Evolutionary conservation across 768 basidiomycete species (phyloP), one percentile per base, ranked within the genome.

Genomic region (Boletus edulis): DNA sequence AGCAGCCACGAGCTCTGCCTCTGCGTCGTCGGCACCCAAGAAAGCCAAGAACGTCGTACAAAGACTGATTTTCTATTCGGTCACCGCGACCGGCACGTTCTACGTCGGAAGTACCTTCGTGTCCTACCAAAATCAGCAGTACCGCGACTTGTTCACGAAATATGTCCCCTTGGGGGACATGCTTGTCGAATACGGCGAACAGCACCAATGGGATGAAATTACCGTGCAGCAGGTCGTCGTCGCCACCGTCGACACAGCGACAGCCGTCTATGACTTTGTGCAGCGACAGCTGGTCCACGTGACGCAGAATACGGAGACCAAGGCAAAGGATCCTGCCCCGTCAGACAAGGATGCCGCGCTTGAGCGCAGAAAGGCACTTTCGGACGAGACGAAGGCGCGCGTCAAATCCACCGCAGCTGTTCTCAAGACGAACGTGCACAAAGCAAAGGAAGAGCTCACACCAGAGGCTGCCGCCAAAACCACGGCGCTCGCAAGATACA

Each of bases 101-200:
- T 96, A 94, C 78, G 74, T 86, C 55, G 84, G 86, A 48, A 92
- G 92, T 71, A 82, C 87, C 10, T 88, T 90, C 70, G 74, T 85
- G 54, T 83, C 91, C 20, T 87, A 89, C 75, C 81, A 87, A 63
- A 85, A 82, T 70, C 87, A 86, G 61, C 70, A 76, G 3, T 97
- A 95, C 76, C 85, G 89, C 67, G 89, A 95, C 60, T 79, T 96
- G 68, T 97, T 97, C 77, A 79, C 84, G 52, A 82, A 86, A 62
- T 77, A 81, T 41, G 84, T 94, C 51, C 95, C 95, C 3, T 78
- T 91, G 38, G 94, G 86, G 29, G 81, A 87, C 58, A 67, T 81
- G 17, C 77, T 95, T 71, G 77, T 95, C 39, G 87, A 94, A 55
- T 93, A 84, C 65, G 89, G 88, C 11, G 92, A 97, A 65, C 77